phyloP scores from a whole-genome alignment of 1,139 yeast species.

The Candida sp. region DNA sequence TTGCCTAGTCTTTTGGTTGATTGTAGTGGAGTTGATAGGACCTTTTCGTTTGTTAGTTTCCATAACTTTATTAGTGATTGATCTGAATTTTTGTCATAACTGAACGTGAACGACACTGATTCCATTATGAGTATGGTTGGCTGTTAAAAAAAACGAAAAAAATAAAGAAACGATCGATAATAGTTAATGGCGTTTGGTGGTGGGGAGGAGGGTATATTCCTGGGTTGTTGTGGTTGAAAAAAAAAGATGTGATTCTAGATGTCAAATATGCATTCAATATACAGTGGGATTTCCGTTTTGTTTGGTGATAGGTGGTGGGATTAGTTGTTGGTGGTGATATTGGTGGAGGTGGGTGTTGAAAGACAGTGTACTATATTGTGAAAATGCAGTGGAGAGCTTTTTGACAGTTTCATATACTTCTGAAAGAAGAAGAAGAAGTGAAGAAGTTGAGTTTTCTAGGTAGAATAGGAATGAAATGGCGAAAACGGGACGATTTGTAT shows the following conservation, averaged over 20 bases:
- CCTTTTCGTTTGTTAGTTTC: slow-evolving; percentile 19
- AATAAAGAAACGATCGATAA: neutral
- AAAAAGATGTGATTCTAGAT: neutral
- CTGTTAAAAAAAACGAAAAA: neutral
- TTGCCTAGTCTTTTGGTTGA: slow-evolving; percentile 25
- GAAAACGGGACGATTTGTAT: neutral
- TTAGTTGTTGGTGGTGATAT: no score
- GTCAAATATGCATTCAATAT: neutral
- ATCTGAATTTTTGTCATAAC: slow-evolving; percentile 14
- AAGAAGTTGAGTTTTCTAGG: neutral
- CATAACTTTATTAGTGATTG: slow-evolving; percentile 21
- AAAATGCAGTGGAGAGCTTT: no score
- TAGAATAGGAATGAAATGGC: neutral
- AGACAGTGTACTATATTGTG: no score
- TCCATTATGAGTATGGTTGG: neutral
- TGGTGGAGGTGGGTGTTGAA: no score
- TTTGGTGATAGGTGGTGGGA: no score
- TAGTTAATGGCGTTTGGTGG: neutral
- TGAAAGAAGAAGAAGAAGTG: neutral
- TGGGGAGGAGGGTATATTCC: neutral
- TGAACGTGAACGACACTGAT: slow-evolving; percentile 11
- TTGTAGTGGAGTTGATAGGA: neutral
- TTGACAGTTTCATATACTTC: neutral
- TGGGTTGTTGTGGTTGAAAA: neutral
- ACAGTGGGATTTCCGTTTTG: neutral